Conservation (phyloP, 2,329 filamentous ascomycete genomes). For the Aspergillus piperis region DNA sequence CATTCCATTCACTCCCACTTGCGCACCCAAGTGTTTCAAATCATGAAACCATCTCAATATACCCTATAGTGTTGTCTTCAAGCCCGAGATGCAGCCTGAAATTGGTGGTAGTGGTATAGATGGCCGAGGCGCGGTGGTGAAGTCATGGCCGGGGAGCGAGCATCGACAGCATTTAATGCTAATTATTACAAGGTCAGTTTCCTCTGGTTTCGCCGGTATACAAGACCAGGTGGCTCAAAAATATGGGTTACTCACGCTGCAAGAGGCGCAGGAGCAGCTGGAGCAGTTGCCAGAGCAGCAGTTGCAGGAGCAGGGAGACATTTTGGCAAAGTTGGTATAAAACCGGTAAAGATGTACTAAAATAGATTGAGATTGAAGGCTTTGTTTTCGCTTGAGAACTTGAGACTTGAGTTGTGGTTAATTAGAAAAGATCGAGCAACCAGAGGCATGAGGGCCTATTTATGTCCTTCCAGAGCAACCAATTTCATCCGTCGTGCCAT, state of each 20-base stretch:
- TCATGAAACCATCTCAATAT: background rate
- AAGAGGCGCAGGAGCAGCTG: slow-evolving; percentile 14
- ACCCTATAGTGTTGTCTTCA: background rate
- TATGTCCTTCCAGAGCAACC: slow-evolving; percentile 1
- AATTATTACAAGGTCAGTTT: background rate
- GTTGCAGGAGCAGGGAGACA: slow-evolving; percentile 17
- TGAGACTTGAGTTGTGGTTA: background rate
- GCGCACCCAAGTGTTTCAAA: background rate
- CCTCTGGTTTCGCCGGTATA: too few species aligned
- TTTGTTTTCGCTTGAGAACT: background rate
- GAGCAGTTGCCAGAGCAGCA: slow-evolving; percentile 15
- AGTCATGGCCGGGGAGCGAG: background rate
- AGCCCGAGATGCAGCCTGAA: background rate
- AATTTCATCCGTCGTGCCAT: background rate
- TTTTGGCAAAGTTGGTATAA: slow-evolving; percentile 1
- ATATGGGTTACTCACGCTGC: slow-evolving; percentile 7
- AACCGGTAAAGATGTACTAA: background rate
- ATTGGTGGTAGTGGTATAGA: background rate
- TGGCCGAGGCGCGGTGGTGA: background rate
- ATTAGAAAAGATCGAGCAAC: background rate
- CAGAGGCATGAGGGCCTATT: background rate
- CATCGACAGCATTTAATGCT: slow-evolving; percentile 4
- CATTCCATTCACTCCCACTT: background rate
- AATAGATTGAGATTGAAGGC: background rate
- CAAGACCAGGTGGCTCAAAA: too few species aligned